These are phyloP conservation scores for Keqinozyma sinolaborantium DNA, from an alignment of 1,139 yeast genomes.

Conservation along the genomic window DNA sequence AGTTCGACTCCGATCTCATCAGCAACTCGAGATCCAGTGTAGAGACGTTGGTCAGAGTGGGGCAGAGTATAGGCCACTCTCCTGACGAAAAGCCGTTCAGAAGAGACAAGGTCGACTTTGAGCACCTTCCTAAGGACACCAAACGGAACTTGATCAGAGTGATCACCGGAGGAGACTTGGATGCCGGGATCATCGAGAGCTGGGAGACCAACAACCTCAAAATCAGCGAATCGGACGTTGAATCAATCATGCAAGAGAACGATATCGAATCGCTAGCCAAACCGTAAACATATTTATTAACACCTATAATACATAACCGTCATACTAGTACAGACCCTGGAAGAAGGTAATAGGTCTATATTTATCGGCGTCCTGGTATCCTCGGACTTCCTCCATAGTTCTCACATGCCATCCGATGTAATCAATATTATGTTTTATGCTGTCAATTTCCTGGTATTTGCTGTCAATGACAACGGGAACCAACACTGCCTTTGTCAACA, in stretches of 20 bases:
- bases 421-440: conserved; percentile 30
- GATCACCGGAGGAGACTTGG: conserved; percentile 54
- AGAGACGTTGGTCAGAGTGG: conserved; percentile 84
- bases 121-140: conserved; percentile 45
- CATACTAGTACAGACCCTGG: conserved; percentile 15
- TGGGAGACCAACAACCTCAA: conserved; percentile 36
- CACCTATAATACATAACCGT: neutral
- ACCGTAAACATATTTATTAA: too few relatives aligned
- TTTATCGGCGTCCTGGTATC: conserved; percentile 24
- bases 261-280: neutral
- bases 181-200: conserved; percentile 26
- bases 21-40: conserved; percentile 65
- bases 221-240: conserved; percentile 17
- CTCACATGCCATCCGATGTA: conserved; percentile 39
- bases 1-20: conserved; percentile 71
- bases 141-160: conserved; percentile 56
- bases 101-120: conserved; percentile 46
- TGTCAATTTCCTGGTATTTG: conserved; percentile 28
- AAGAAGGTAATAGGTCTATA: conserved; percentile 29
- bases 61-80: conserved; percentile 86
- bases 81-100: conserved; percentile 46
- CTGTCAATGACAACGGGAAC: conserved; percentile 22
- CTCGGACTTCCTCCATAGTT: conserved; percentile 27
- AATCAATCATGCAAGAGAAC: conserved; percentile 1
- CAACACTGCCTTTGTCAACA: conserved; percentile 23